These are phyloP conservation scores for Bonia amplexicaulis DNA, from an alignment of 176 grass and related monocot genomes.

Conservation along the genomic window DNA sequence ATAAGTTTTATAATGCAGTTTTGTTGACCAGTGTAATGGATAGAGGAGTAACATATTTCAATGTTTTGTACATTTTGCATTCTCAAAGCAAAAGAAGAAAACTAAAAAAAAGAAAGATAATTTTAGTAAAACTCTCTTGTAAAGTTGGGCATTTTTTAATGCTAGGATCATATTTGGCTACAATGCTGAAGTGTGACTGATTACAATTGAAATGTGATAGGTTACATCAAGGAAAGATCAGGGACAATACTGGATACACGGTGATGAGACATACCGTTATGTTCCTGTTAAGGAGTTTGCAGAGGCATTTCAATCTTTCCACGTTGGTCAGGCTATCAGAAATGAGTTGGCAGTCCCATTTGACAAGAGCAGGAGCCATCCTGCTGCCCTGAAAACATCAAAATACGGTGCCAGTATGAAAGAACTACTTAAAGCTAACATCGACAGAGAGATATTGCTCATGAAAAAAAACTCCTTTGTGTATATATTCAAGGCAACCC, in stretches of 20 bases:
- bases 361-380: constrained; percentile 60
- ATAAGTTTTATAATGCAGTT: background rate
- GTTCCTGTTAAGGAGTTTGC: constrained; percentile 64
- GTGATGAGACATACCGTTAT: constrained; percentile 55
- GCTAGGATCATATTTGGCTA: background rate
- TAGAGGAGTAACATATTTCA: background rate
- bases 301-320: constrained; percentile 65
- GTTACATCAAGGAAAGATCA: constrained; percentile 88
- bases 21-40: background rate
- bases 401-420: constrained; percentile 58
- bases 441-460: constrained; percentile 56
- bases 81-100: background rate
- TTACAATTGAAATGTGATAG: constrained; percentile 18
- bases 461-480: constrained; percentile 79
- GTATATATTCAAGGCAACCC: constrained; percentile 56
- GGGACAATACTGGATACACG: constrained; percentile 62
- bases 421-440: constrained; percentile 66
- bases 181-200: background rate
- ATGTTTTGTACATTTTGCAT: background rate
- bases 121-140: background rate
- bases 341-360: constrained; percentile 54
- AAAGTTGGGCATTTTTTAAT: background rate
- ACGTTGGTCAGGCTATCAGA: constrained; percentile 39
- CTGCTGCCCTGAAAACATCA: constrained; percentile 54
- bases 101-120: background rate